Evolutionary conservation across 78 protist genomes (phyloP), one percentile per base, ranked within the genome.

Genomic region (Dictyostelium firmibasis): DNA sequence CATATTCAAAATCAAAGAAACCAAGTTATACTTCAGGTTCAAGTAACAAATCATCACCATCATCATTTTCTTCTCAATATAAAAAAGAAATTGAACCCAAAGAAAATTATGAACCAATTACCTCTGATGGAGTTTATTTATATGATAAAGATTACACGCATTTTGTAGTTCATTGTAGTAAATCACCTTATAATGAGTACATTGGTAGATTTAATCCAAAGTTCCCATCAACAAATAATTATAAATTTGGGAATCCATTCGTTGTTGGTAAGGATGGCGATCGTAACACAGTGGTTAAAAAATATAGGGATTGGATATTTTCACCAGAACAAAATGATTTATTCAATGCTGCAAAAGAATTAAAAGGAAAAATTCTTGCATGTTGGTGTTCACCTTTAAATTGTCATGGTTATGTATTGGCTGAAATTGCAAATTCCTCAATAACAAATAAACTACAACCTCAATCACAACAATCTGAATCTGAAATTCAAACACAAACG

Each of bases 221-320:
- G 1, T 29, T 33, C 0, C 64, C 35, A 44, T 27, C 38, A 29
- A 79, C 85, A 14, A 29, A 29, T 18, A 14, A n/a, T 69, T 31
- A 13, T 69, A 89, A 89, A 47, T 89, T 81, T 85, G 94, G 94
- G 47, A 89, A 89, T 69, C 86, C 86, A 16, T 89, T 89, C 9
- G 72, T 29, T 10, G 87, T 89, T 25, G 94, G 94, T n/a, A 44
- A 23, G 31, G 67, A 89, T 50, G 94, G 94, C 41, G 83, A 89
- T 69, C 70, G 94, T 47, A 89, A 89, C 47, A 29, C 27, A 33
- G 72, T 75, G 13, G 31, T 78, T 6, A 64, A 64, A 23, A 78
- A 81, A 50, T 89, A 89, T n/a, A 78, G 94, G 35, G 94, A 89
- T 81, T 89, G 94, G 94, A 81, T 89, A 41, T 89, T 89, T 67